Percentiles rank a stretch among this genome's conserved stretches.
Evolutionary conservation across 2,329 filamentous ascomycete genomes (phyloP).

Genomic region (Rachicladosporium sp.): DNA sequence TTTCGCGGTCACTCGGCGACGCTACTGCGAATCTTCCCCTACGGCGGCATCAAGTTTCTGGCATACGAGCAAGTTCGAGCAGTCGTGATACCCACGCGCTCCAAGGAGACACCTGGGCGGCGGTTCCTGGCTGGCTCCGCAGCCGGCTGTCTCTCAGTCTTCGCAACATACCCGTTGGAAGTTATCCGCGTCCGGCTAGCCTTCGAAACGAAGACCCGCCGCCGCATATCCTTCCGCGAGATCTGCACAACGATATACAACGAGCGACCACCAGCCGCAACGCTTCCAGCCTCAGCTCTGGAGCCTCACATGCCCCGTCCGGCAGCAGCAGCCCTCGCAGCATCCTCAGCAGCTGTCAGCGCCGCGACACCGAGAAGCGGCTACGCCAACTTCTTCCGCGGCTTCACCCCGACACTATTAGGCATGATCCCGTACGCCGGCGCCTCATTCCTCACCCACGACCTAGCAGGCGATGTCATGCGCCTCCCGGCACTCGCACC

Average conservation of each 20-base stretch:
- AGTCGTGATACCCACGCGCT: slow-evolving; percentile 55
- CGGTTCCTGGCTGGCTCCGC: slow-evolving; percentile 62
- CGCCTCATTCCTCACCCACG: slow-evolving; percentile 89
- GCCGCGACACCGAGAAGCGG: slow-evolving; percentile 51
- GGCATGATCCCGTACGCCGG: slow-evolving; percentile 97
- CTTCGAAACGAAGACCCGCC: slow-evolving; percentile 75
- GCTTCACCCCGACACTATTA: slow-evolving; percentile 77
- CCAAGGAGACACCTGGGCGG: slow-evolving; percentile 69
- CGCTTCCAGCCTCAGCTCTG: background rate
- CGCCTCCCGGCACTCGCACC: slow-evolving; percentile 53
- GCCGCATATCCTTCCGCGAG: slow-evolving; percentile 55
- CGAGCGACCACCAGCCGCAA: slow-evolving; percentile 43
- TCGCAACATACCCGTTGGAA: slow-evolving; percentile 92
- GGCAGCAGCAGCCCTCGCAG: slow-evolving; percentile 30
- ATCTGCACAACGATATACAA: slow-evolving; percentile 82
- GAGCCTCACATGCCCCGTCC: slow-evolving; percentile 2
- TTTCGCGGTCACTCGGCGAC: slow-evolving; percentile 94
- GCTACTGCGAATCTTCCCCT: slow-evolving; percentile 86
- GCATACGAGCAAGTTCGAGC: slow-evolving; percentile 93
- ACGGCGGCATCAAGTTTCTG: slow-evolving; percentile 94
- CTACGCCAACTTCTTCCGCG: slow-evolving; percentile 84
- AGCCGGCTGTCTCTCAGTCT: slow-evolving; percentile 80
- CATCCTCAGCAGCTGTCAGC: slow-evolving; percentile 34
- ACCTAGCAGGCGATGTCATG: slow-evolving; percentile 74
- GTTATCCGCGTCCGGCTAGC: slow-evolving; percentile 84